Evolutionary conservation across 2,329 filamentous ascomycete genomes (phyloP).

Genomic region (Cytospora paraplurivora): DNA sequence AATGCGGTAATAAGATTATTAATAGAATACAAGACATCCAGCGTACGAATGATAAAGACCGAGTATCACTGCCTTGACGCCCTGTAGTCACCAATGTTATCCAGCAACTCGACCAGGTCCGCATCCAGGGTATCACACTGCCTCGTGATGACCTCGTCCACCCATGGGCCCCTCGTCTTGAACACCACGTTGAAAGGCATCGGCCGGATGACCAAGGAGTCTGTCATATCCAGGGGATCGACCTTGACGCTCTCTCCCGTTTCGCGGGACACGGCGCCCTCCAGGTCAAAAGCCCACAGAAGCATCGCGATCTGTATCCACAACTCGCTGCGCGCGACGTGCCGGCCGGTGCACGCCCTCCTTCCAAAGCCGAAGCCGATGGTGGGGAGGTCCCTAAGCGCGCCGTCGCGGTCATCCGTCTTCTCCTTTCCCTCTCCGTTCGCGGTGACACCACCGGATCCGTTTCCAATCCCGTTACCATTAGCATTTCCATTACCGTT

Average conservation of each 20-base stretch:
- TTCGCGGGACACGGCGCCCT: conserved; percentile 12
- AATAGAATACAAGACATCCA: neutral
- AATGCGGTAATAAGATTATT: neutral
- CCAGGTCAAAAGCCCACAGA: conserved; percentile 25
- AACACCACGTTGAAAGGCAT: conserved; percentile 18
- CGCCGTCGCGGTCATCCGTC: conserved; percentile 1
- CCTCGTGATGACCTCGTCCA: conserved; percentile 6
- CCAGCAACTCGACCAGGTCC: conserved; percentile 16
- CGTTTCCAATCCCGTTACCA: too few relatives aligned
- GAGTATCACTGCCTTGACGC: neutral
- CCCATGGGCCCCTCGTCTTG: conserved; percentile 15
- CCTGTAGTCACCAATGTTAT: conserved; percentile 14
- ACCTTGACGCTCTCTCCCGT: conserved; percentile 9
- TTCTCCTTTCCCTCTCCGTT: conserved; percentile 3
- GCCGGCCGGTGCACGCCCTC: conserved; percentile 22
- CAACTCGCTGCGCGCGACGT: conserved; percentile 22
- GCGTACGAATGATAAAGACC: neutral
- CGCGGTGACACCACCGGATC: neutral
- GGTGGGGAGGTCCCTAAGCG: conserved; percentile 16
- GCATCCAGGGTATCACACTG: neutral
- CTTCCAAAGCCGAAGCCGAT: conserved; percentile 24
- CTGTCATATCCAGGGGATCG: conserved; percentile 20
- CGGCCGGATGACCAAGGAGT: conserved; percentile 12
- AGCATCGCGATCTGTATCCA: conserved; percentile 22
- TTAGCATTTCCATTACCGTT: neutral